phyloP scores from a whole-genome alignment of 192 early-diverging fungal species.

The Backusella tuberculispora region DNA sequence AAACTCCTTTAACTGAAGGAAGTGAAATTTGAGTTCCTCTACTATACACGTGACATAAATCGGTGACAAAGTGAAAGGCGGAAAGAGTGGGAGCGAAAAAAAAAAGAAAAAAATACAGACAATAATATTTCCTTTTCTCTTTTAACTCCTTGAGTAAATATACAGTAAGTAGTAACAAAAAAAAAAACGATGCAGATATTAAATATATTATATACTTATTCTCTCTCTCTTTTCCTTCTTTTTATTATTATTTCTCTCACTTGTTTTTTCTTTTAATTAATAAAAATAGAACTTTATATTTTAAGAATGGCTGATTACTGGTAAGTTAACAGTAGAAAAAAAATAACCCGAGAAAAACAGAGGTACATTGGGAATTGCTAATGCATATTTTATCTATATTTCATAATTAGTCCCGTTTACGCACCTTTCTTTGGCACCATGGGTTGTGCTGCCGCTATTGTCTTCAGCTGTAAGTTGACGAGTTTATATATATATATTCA shows the following conservation, averaged over 20 bases:
- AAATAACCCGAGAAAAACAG: slow-evolving; percentile 9
- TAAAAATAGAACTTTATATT: background rate
- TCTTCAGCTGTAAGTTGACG: slow-evolving; percentile 78
- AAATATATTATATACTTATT: too few species aligned
- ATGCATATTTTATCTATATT: background rate
- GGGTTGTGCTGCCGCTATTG: slow-evolving; percentile 89
- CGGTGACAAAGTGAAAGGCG: too few species aligned
- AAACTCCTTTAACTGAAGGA: too few species aligned
- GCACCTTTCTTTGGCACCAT: slow-evolving; percentile 95
- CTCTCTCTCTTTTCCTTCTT: background rate
- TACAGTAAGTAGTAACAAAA: too few species aligned
- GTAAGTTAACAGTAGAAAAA: background rate
- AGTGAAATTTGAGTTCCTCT: too few species aligned
- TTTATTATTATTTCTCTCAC: too few species aligned
- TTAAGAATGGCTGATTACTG: slow-evolving; percentile 2
- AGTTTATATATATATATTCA: background rate
- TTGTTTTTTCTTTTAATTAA: background rate
- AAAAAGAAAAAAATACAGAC: too few species aligned
- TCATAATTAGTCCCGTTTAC: slow-evolving; percentile 74
- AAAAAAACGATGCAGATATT: too few species aligned
- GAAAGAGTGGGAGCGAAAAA: too few species aligned
- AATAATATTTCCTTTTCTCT: too few species aligned
- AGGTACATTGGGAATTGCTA: background rate
- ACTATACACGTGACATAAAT: too few species aligned
- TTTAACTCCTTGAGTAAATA: too few species aligned